Conservation (phyloP, 306 rosid species). For the Betula pendula region DNA sequence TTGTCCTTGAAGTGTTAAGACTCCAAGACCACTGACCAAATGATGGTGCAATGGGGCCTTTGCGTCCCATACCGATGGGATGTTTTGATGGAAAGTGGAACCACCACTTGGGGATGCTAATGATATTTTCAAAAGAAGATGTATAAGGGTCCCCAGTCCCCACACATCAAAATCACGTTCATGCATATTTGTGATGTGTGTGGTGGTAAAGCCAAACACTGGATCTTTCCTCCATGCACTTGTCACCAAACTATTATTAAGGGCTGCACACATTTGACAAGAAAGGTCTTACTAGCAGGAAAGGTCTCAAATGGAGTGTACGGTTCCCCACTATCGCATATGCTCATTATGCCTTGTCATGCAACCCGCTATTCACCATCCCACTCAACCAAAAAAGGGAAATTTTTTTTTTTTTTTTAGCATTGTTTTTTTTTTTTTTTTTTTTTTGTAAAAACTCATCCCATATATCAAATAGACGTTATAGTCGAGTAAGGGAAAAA, state of each 20-base stretch:
- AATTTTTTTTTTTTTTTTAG: too few relatives aligned
- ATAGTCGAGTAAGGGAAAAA: too few relatives aligned
- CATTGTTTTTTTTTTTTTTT: too few relatives aligned
- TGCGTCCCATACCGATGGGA: conserved; percentile 31
- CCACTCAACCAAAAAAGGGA: not conserved
- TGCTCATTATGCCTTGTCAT: not conserved
- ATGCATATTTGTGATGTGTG: conserved; percentile 14
- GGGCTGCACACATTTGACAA: too few relatives aligned
- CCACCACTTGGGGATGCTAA: conserved; percentile 42
- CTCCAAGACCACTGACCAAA: conserved; percentile 20
- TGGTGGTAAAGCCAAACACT: conserved; percentile 56
- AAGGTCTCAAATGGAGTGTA: too few relatives aligned
- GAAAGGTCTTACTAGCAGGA: too few relatives aligned
- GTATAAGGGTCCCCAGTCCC: conserved; percentile 16
- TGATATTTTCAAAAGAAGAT: not conserved
- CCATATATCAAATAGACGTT: too few relatives aligned
- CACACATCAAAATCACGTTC: conserved; percentile 41
- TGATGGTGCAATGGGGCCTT: conserved; percentile 30
- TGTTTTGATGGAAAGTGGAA: conserved; percentile 29
- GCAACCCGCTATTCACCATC: not conserved
- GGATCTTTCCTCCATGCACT: conserved; percentile 58
- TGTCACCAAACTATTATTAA: conserved; percentile 23
- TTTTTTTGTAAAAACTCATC: too few relatives aligned
- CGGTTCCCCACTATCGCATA: not conserved
- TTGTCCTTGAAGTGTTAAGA: not conserved